Percentiles rank a stretch among this genome's conserved stretches.
Evolutionary conservation across 495 filamentous ascomycete species (phyloP).

Genomic region (Penicillium riverlandense): DNA sequence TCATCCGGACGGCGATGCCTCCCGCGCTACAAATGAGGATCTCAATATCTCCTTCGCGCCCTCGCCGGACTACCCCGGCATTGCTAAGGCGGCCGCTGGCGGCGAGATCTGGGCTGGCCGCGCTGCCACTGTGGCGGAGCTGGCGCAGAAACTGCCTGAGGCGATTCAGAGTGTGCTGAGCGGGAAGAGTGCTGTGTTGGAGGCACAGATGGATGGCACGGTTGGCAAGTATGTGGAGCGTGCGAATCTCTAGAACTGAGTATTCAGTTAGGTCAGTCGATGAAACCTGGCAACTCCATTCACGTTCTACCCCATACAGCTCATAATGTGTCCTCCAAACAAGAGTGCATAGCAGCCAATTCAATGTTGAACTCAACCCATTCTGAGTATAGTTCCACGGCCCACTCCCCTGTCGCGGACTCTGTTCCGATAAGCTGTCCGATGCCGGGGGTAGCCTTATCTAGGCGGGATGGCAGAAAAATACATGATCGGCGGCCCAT

Average conservation of each 20-base stretch:
- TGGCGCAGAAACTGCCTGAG: conserved; percentile 52
- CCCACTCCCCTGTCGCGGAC: no score
- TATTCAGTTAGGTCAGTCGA: no score
- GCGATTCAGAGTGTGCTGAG: conserved; percentile 61
- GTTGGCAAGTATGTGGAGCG: conserved; percentile 31
- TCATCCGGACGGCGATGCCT: conserved; percentile 73
- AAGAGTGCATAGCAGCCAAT: background rate
- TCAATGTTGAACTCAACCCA: no score
- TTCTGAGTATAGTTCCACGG: background rate
- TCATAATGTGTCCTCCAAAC: no score
- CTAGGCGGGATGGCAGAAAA: conserved; percentile 20
- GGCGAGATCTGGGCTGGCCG: conserved; percentile 66
- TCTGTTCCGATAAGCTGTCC: conserved; percentile 2
- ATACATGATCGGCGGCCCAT: background rate
- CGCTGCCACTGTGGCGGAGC: conserved; percentile 54
- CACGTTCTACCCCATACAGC: no score
- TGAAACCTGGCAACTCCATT: no score
- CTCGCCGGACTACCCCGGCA: conserved; percentile 81
- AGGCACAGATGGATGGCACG: conserved; percentile 43
- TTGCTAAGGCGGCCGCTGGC: conserved; percentile 82
- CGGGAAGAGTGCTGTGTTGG: conserved; percentile 63
- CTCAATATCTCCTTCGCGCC: conserved; percentile 87
- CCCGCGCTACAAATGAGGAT: conserved; percentile 72
- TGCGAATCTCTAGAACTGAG: no score
- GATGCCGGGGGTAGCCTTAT: conserved; percentile 40